phyloP scores from a whole-genome alignment of 2,329 filamentous ascomycete species.

The Fusarium nygamai region DNA sequence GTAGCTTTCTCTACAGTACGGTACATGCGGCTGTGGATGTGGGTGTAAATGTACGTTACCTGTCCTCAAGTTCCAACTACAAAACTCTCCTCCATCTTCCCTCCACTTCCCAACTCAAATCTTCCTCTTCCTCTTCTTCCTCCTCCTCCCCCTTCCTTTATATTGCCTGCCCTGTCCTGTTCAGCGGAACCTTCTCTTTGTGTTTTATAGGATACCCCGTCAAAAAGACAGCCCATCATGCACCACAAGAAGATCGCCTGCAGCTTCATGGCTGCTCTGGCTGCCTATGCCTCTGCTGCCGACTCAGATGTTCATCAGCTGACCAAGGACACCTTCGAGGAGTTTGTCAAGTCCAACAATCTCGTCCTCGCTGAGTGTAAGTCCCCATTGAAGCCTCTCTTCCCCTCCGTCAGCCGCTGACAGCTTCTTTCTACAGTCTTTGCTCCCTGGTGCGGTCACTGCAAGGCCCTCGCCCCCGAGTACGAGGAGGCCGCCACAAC shows the following conservation, averaged over 20 bases:
- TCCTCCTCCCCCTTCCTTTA: conserved; percentile 3
- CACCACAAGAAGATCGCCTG: conserved; percentile 61
- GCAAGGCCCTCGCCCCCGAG: conserved; percentile 95
- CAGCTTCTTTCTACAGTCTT: conserved; percentile 69
- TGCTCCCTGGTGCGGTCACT: conserved; percentile 97
- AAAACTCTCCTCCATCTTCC: conserved; percentile 48
- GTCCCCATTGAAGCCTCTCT: conserved; percentile 47
- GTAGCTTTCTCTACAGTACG: background rate
- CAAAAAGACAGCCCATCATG: conserved; percentile 52
- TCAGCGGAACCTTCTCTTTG: conserved; percentile 32
- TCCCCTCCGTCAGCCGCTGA: conserved; percentile 49
- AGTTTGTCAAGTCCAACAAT: conserved; percentile 85
- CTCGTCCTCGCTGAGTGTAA: conserved; percentile 94
- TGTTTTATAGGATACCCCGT: conserved; percentile 40
- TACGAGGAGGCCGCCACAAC: conserved; percentile 88
- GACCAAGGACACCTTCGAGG: conserved; percentile 86
- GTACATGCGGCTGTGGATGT: conserved; percentile 1
- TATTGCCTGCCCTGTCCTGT: conserved; percentile 28
- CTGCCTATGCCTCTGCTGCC: conserved; percentile 68
- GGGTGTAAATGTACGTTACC: conserved; percentile 25
- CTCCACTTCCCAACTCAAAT: conserved; percentile 30
- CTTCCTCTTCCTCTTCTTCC: conserved; percentile 10
- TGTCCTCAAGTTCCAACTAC: conserved; percentile 45
- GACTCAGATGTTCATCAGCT: conserved; percentile 85
- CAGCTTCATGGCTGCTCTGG: conserved; percentile 64